Evolutionary conservation across 345 rosid genomes (phyloP).

Genomic region (Hibiscus tridactylites): DNA sequence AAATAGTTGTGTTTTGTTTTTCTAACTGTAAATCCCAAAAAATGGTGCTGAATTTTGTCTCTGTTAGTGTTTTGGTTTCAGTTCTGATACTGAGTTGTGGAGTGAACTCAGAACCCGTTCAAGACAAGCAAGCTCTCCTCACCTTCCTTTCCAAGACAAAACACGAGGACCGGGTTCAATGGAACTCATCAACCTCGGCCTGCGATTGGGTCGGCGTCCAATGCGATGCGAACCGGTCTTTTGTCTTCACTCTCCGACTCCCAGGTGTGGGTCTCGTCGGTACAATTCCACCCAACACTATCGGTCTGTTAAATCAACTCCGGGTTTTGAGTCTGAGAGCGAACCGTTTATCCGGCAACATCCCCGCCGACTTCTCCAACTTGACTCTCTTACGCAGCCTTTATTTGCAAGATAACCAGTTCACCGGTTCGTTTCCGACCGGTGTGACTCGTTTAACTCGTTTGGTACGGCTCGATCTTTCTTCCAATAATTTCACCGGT

Average conservation of each 20-base stretch:
- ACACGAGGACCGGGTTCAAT: slow-evolving; percentile 66
- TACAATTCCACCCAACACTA: slow-evolving; percentile 48
- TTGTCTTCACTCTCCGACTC: slow-evolving; percentile 55
- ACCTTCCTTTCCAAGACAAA: slow-evolving; percentile 44
- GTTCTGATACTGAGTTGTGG: slow-evolving; percentile 28
- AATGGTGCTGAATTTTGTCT: slow-evolving; percentile 28
- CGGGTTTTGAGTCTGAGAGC: slow-evolving; percentile 85
- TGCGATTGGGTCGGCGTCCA: slow-evolving; percentile 77
- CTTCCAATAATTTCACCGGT: slow-evolving; percentile 71
- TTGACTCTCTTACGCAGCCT: slow-evolving; percentile 63
- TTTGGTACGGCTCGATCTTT: slow-evolving; percentile 64
- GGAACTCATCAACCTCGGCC: slow-evolving; percentile 66
- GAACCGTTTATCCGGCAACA: slow-evolving; percentile 62
- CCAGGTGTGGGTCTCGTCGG: slow-evolving; percentile 91
- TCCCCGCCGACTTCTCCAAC: slow-evolving; percentile 80
- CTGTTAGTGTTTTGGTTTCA: slow-evolving; percentile 16
- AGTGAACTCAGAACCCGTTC: slow-evolving; percentile 54
- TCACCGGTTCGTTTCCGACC: slow-evolving; percentile 62
- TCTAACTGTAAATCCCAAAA: slow-evolving; percentile 7
- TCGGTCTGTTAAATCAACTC: slow-evolving; percentile 63
- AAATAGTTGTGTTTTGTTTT: neutral
- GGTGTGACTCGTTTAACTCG: slow-evolving; percentile 41
- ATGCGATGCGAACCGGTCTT: slow-evolving; percentile 52
- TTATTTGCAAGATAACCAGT: slow-evolving; percentile 56
- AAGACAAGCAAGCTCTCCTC: slow-evolving; percentile 79